Evolutionary conservation across 805 yeast genomes (phyloP).

Genomic region (Saturnispora dispora): DNA sequence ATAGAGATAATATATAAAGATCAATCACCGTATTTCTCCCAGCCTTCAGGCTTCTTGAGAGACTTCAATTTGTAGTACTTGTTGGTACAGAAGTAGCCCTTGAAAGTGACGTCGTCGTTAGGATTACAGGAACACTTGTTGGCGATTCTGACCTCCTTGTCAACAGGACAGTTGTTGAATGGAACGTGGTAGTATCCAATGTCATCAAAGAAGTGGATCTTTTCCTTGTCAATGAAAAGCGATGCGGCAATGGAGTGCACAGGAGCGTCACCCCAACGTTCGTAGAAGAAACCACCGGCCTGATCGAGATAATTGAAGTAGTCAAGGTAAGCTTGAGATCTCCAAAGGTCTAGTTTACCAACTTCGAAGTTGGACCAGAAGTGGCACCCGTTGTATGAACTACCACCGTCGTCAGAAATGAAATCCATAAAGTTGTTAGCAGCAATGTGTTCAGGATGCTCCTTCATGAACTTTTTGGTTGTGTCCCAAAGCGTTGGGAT

Average conservation of each 20-base stretch:
- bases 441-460: conserved; percentile 51
- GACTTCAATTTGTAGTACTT: conserved; percentile 50
- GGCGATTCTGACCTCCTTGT: conserved; percentile 43
- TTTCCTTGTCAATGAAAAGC: conserved; percentile 58
- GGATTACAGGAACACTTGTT: conserved; percentile 70
- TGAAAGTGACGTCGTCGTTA: conserved; percentile 67
- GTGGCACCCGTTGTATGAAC: conserved; percentile 71
- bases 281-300: conserved; percentile 87
- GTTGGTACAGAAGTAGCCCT: conserved; percentile 61
- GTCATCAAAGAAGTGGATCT: conserved; percentile 75
- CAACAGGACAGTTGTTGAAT: conserved; percentile 72
- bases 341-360: conserved; percentile 66
- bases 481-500: conserved; percentile 71
- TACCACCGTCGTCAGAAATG: conserved; percentile 61
- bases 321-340: conserved; percentile 56
- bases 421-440: conserved; percentile 59
- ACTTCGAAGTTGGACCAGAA: conserved; percentile 90
- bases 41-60: conserved; percentile 54
- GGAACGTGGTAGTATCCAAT: conserved; percentile 82
- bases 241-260: conserved; percentile 84
- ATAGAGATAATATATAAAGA: background rate
- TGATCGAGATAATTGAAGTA: conserved; percentile 70
- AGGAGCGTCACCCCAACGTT: conserved; percentile 95
- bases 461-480: conserved; percentile 50
- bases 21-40: conserved; percentile 50